phyloP scores from a whole-genome alignment of 1,284 basidiomycete species.

The Fomitopsis pinicola region DNA sequence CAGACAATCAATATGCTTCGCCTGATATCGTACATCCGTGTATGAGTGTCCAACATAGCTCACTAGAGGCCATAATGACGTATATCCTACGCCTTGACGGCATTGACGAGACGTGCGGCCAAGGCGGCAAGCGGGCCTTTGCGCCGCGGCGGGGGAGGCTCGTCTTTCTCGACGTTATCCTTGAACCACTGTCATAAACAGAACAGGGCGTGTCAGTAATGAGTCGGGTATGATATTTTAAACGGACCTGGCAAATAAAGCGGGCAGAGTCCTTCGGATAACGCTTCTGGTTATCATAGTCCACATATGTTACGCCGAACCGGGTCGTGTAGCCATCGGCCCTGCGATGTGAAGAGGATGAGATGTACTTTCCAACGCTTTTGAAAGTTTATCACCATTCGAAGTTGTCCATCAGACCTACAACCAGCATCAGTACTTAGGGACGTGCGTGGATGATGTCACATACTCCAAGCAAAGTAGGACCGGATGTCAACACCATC shows the following conservation, averaged over 20 bases:
- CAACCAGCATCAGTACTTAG: neutral
- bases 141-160: constrained; percentile 4
- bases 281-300: constrained; percentile 67
- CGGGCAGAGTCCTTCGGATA: constrained; percentile 65
- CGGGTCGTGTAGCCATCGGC: constrained; percentile 61
- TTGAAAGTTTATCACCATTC: constrained; percentile 47
- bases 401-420: constrained; percentile 68
- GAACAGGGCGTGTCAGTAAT: neutral
- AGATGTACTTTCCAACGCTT: too few relatives aligned
- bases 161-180: constrained; percentile 21
- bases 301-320: constrained; percentile 63
- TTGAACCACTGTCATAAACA: constrained; percentile 25
- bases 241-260: constrained; percentile 41
- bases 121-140: neutral
- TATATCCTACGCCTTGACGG: constrained; percentile 2
- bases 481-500: constrained; percentile 65
- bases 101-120: constrained; percentile 7
- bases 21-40: neutral
- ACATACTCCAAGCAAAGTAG: constrained; percentile 70
- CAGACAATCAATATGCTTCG: too few relatives aligned
- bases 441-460: neutral
- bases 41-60: neutral
- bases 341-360: constrained; percentile 22
- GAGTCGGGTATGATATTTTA: too few relatives aligned
- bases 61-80: neutral